Conservation (phyloP, 768 basidiomycete genomes). For the Rhizopogon vinicolor region DNA sequence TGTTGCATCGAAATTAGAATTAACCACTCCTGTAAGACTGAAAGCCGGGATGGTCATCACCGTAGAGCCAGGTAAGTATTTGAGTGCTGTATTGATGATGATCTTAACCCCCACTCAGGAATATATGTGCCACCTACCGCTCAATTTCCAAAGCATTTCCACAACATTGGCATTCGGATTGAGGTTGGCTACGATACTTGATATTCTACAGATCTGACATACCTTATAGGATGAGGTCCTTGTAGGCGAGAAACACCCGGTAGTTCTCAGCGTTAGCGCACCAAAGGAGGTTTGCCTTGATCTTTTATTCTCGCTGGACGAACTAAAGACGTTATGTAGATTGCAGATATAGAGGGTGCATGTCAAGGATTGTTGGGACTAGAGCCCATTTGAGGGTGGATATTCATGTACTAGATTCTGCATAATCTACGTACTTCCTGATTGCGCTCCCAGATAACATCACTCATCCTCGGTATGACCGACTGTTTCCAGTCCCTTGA, state of each 20-base stretch:
- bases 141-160: conserved; percentile 82
- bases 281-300: conserved; percentile 71
- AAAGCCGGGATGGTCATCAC: conserved; percentile 89
- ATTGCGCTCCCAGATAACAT: background rate
- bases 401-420: background rate
- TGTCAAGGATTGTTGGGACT: conserved; percentile 70
- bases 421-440: background rate
- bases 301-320: background rate
- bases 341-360: conserved; percentile 74
- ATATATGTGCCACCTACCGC: conserved; percentile 83
- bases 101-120: conserved; percentile 35
- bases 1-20: conserved; percentile 1
- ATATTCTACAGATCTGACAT: background rate
- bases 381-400: conserved; percentile 31
- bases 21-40: conserved; percentile 39
- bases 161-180: conserved; percentile 88
- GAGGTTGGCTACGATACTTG: conserved; percentile 45
- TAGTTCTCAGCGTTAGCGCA: conserved; percentile 63
- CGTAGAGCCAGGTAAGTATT: conserved; percentile 70
- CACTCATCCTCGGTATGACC: conserved; percentile 7
- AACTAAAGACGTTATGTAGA: conserved; percentile 28
- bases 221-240: conserved; percentile 63
- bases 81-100: background rate
- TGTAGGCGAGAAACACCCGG: conserved; percentile 54
- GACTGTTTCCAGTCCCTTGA: conserved; percentile 40